Base-by-base conservation (phyloP, 1,284 basidiomycete genomes). In the Xerocomus subilludens region DNA sequence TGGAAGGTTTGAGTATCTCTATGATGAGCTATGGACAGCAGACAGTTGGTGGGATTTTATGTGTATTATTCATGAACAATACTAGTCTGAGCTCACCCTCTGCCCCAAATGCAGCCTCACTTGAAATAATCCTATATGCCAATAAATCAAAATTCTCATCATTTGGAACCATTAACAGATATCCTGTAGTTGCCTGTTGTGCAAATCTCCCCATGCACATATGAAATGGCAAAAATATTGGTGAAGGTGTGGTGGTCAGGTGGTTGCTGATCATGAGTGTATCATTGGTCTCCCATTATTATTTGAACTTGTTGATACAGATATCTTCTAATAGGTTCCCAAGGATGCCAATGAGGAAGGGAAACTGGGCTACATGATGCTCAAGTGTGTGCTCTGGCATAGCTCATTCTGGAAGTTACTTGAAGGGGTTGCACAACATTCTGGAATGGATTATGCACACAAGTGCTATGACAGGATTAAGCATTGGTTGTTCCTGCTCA, bases 121-220 rank as follows among this genome's bases (percentile, higher is more conserved):
- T 79, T 2, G 62, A 47, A 14, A 36, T 79, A 7, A 74, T 79
- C n/a, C 45, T 80, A 1, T 80, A 80, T 33, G 70, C 74, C 2
- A 72, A 80, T 32, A 80, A 80, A 36, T 60, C 73, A 2, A 72
- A 73, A n/a, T 38, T 80, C 8, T 79, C 63, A 8, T 71, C 65
- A 1, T 65, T 49, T 38, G 74, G 77, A 10, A 86, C 81, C 0
- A 79, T 76, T 13, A 86, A 86, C 64, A 87, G 83, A 1, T 88
- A 89, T 78, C 87, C 87, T 1, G 82, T 89, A 1, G 76, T 89
- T 30, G 86, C 81, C 1, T 74, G 81, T 11, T 78, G 83, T 65
- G 84, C 76, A 2, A 87, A 88, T 75, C 76, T 89, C 2, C 84
- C 85, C 1, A 58, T 74, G 0, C 68, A 84, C 1, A 85, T 89